These are phyloP conservation scores for Coniella vitis DNA, from an alignment of 2,329 filamentous ascomycete species.

Conservation along the genomic window DNA sequence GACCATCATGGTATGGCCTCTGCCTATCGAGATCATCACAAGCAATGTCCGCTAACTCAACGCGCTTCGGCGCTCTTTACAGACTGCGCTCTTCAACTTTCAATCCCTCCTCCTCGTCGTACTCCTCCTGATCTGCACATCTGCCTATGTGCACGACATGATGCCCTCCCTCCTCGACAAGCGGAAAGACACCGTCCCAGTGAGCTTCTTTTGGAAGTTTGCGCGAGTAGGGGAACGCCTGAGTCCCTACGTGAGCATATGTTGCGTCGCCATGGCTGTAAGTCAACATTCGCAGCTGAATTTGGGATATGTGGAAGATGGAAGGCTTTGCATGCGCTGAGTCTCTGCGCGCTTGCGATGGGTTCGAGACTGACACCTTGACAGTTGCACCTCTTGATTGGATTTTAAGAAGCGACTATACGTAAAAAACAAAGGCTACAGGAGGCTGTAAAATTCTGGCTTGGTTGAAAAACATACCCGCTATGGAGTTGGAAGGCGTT, in stretches of 20 bases:
- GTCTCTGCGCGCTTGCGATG: not conserved
- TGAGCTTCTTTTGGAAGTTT: slow-evolving; percentile 93
- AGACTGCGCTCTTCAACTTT: slow-evolving; percentile 99
- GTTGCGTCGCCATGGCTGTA: slow-evolving; percentile 91
- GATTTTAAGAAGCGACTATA: slow-evolving; percentile 1
- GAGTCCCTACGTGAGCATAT: slow-evolving; percentile 92
- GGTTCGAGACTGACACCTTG: not conserved
- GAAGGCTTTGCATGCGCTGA: not conserved
- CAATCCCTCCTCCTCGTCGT: slow-evolving; percentile 92
- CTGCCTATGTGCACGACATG: slow-evolving; percentile 85
- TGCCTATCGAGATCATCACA: not conserved
- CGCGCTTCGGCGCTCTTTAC: slow-evolving; percentile 37
- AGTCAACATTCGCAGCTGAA: slow-evolving; percentile 22
- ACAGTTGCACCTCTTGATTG: slow-evolving; percentile 13
- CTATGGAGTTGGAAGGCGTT: slow-evolving; percentile 10
- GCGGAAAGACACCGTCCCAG: slow-evolving; percentile 65
- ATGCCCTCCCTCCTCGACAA: slow-evolving; percentile 86
- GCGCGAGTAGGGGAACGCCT: slow-evolving; percentile 87
- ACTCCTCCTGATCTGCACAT: slow-evolving; percentile 91
- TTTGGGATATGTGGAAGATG: no score
- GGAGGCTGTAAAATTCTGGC: no score
- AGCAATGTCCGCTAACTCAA: slow-evolving; percentile 7
- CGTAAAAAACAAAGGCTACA: no score
- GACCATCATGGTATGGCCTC: slow-evolving; percentile 21
- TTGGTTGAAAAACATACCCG: slow-evolving; percentile 3